A percentile compares a stretch with the other conserved stretches of the same genome.
phyloP scores from a whole-genome alignment of 495 filamentous ascomycete species.

The Aspergillus asperescens region DNA sequence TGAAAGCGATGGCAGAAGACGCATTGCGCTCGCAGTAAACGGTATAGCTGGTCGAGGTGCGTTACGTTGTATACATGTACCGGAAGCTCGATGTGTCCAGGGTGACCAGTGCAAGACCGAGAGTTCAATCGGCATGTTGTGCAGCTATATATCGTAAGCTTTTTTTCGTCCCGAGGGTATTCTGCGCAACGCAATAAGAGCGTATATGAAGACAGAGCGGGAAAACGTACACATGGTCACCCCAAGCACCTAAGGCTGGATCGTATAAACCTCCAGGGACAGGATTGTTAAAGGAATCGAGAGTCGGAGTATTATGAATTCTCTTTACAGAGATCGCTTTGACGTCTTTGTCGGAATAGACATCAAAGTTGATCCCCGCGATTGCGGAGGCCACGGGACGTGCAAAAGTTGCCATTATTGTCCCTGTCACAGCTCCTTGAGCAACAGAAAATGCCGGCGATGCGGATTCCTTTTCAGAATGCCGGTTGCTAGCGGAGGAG shows the following conservation, averaged over 20 bases:
- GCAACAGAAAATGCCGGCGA: slow-evolving; percentile 37
- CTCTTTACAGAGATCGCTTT: slow-evolving; percentile 82
- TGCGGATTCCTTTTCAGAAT: slow-evolving; percentile 23
- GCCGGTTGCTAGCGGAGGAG: slow-evolving; percentile 17
- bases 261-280: slow-evolving; percentile 89
- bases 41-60: slow-evolving; percentile 84
- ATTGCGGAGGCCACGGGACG: slow-evolving; percentile 83
- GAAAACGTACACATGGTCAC: slow-evolving; percentile 65
- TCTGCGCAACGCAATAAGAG: too few species aligned
- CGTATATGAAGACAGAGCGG: not conserved
- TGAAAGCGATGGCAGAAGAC: slow-evolving; percentile 81
- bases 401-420: slow-evolving; percentile 73
- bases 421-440: slow-evolving; percentile 39
- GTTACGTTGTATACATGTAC: slow-evolving; percentile 88
- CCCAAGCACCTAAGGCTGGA: slow-evolving; percentile 85
- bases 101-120: slow-evolving; percentile 82
- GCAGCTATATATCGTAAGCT: slow-evolving; percentile 53
- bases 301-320: slow-evolving; percentile 83
- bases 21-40: slow-evolving; percentile 80
- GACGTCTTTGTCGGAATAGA: slow-evolving; percentile 76
- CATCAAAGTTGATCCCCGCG: slow-evolving; percentile 81
- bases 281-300: slow-evolving; percentile 81
- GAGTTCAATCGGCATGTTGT: slow-evolving; percentile 79
- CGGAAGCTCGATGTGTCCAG: slow-evolving; percentile 91
- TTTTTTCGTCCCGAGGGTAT: not conserved